These are phyloP conservation scores for Cytospora mali DNA, from an alignment of 2,329 filamentous ascomycete species.

Conservation along the genomic window DNA sequence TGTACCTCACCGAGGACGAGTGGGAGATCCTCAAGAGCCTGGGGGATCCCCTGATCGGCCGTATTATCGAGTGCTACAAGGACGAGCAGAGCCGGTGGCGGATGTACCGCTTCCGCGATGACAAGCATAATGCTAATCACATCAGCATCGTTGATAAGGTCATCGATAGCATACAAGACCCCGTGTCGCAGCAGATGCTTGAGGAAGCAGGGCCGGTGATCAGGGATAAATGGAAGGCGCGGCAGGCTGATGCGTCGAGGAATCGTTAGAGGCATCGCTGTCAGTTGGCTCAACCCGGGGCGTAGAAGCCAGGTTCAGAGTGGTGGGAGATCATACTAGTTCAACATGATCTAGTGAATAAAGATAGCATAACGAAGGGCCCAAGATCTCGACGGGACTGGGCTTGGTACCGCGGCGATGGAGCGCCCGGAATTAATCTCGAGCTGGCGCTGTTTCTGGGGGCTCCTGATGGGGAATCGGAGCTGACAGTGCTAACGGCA, in stretches of 20 bases:
- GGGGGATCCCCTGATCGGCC: conserved; percentile 76
- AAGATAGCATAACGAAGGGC: too few species aligned
- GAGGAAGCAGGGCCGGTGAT: conserved; percentile 70
- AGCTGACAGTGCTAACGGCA: too few species aligned
- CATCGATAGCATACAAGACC: conserved; percentile 84
- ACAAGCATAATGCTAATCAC: conserved; percentile 91
- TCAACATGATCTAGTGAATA: too few species aligned
- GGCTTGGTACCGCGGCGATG: too few species aligned
- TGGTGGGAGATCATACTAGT: too few species aligned
- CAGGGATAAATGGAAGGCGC: conserved; percentile 77
- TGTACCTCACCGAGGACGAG: conserved; percentile 73
- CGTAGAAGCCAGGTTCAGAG: too few species aligned
- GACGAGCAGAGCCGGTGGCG: conserved; percentile 78
- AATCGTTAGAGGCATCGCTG: conserved; percentile 32
- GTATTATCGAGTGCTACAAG: conserved; percentile 88
- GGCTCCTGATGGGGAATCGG: too few species aligned
- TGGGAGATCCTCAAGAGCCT: conserved; percentile 82
- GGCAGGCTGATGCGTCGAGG: conserved; percentile 39
- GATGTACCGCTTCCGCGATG: conserved; percentile 86
- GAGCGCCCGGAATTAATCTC: too few species aligned
- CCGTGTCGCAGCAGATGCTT: conserved; percentile 81
- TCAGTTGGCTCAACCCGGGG: too few species aligned
- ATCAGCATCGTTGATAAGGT: conserved; percentile 82
- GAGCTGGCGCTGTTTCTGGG: too few species aligned
- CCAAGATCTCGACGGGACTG: too few species aligned